phyloP scores from a whole-genome alignment of 257 asterid species.

The Mitragyna speciosa region DNA sequence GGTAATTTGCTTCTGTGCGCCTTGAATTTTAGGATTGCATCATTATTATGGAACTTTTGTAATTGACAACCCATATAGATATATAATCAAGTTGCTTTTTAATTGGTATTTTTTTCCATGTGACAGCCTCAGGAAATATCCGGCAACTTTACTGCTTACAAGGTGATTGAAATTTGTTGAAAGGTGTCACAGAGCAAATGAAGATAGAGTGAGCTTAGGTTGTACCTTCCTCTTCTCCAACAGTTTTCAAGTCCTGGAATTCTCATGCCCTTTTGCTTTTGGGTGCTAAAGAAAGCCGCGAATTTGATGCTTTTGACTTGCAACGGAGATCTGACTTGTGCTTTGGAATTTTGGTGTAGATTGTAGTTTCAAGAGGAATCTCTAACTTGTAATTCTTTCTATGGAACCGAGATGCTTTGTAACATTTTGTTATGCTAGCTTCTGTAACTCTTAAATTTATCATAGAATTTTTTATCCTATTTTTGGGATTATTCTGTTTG shows the following conservation, averaged over 20 bases:
- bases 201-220: slow-evolving; percentile 10
- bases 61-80: neutral
- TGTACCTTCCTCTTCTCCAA: slow-evolving; percentile 4
- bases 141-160: slow-evolving; percentile 86
- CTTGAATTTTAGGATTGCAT: neutral
- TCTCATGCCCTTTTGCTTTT: slow-evolving; percentile 15
- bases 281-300: slow-evolving; percentile 19
- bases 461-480: neutral
- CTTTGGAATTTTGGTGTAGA: slow-evolving; percentile 24
- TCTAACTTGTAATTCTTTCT: slow-evolving; percentile 18
- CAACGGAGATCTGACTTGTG: slow-evolving; percentile 1
- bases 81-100: too few species aligned
- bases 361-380: slow-evolving; percentile 24
- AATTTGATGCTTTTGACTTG: slow-evolving; percentile 21
- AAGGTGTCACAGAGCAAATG: neutral
- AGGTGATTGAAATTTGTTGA: slow-evolving; percentile 44
- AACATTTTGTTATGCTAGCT: slow-evolving; percentile 11
- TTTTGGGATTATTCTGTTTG: neutral
- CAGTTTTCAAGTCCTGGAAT: slow-evolving; percentile 9
- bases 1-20: neutral
- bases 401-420: slow-evolving; percentile 5
- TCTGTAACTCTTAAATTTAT: neutral
- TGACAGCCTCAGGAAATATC: slow-evolving; percentile 88
- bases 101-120: slow-evolving; percentile 18
- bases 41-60: neutral